A percentile compares a stretch with the other conserved stretches of the same genome.
Conservation (phyloP, 768 basidiomycete species). For the Auricularia auricula-judae region DNA sequence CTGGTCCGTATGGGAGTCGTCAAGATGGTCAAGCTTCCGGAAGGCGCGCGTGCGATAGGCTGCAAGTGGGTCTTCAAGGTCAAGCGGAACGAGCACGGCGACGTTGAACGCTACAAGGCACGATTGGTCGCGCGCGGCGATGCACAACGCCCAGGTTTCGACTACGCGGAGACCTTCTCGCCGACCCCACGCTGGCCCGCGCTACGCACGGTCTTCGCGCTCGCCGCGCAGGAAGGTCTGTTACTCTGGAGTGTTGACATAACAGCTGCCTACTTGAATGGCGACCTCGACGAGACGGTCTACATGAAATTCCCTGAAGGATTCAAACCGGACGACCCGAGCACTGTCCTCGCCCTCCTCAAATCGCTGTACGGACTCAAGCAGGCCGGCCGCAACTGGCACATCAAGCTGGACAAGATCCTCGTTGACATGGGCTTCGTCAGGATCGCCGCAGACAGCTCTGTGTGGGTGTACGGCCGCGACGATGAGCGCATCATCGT, state of each 20-base stretch:
- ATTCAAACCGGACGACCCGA: conserved; percentile 2
- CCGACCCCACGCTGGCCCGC: conserved; percentile 14
- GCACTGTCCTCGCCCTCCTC: conserved; percentile 4
- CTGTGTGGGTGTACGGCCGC: conserved; percentile 11
- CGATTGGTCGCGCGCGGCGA: conserved; percentile 25
- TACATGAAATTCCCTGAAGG: conserved; percentile 23
- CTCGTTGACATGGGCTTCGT: conserved; percentile 15
- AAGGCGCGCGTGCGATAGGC: conserved; percentile 15
- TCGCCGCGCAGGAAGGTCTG: conserved; percentile 13
- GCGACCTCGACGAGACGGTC: conserved; percentile 20
- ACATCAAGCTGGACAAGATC: conserved; percentile 14
- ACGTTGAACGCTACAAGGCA: conserved; percentile 19
- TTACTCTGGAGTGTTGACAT: conserved; percentile 18
- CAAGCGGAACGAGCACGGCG: conserved; percentile 17
- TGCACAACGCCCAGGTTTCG: conserved; percentile 19
- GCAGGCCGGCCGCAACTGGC: conserved; percentile 21
- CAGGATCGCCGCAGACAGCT: conserved; percentile 11
- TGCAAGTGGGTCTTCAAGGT: conserved; percentile 22
- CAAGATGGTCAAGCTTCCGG: conserved; percentile 13
- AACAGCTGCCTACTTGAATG: conserved; percentile 20
- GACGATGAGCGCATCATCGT: conserved; percentile 10
- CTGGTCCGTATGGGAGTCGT: conserved; percentile 11
- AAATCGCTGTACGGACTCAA: conserved; percentile 13
- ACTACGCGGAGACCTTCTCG: conserved; percentile 21
- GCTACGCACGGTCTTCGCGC: conserved; percentile 15